Evolutionary conservation across 345 rosid species (phyloP).

Genomic region (Iberis pinnata): DNA sequence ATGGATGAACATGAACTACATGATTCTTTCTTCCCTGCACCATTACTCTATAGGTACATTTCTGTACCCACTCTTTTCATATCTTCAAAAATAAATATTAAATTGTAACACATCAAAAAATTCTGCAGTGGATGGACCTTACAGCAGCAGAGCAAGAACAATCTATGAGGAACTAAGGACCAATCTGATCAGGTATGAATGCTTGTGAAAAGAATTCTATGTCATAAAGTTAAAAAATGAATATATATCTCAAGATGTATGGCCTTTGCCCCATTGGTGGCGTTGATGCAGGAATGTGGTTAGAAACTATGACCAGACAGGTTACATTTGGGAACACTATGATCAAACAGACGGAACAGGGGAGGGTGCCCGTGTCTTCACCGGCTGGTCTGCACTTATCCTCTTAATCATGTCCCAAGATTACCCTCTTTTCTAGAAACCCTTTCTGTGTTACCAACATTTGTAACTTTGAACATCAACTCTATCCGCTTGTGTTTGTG

Average conservation of each 20-base stretch:
- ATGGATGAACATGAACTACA: constrained; percentile 91
- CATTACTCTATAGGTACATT: constrained; percentile 35
- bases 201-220: not conserved
- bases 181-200: constrained; percentile 63
- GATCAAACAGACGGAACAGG: constrained; percentile 72
- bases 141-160: constrained; percentile 47
- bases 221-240: not conserved
- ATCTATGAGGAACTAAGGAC: constrained; percentile 57
- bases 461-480: constrained; percentile 8
- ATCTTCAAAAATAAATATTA: too few species aligned
- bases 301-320: constrained; percentile 60
- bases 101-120: not conserved
- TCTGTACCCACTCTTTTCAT: not conserved
- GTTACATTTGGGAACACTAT: constrained; percentile 90
- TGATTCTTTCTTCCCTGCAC: constrained; percentile 76
- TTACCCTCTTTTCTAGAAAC: constrained; percentile 29
- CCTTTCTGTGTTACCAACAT: constrained; percentile 5
- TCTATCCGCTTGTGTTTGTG: not conserved
- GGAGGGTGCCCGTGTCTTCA: constrained; percentile 64
- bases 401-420: constrained; percentile 71
- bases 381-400: constrained; percentile 82
- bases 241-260: constrained; percentile 4
- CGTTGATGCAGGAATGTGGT: constrained; percentile 61
- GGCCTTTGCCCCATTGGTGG: not conserved
- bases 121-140: constrained; percentile 69